These are phyloP conservation scores for Leccinum longicurvipes DNA, from an alignment of 768 basidiomycete species.

Conservation along the genomic window DNA sequence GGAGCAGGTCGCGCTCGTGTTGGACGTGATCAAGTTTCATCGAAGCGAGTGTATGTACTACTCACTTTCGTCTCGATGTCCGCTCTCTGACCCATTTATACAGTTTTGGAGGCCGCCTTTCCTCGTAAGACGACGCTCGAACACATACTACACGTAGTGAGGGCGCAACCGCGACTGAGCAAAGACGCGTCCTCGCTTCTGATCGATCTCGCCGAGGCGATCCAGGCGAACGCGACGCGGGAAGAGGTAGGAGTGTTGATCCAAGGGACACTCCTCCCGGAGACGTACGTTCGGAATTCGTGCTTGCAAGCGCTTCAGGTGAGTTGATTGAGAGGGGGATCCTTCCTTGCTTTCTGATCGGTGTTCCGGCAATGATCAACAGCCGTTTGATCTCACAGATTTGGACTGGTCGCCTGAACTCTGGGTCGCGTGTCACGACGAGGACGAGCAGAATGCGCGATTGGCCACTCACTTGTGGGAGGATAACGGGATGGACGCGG, in stretches of 20 bases:
- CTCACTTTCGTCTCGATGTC: slow-evolving; percentile 3
- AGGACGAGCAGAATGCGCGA: slow-evolving; percentile 82
- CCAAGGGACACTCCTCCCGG: slow-evolving; percentile 74
- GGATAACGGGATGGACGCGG: slow-evolving; percentile 89
- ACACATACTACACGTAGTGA: slow-evolving; percentile 68
- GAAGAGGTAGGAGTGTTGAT: slow-evolving; percentile 69
- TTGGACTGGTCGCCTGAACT: slow-evolving; percentile 88
- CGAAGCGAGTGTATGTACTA: slow-evolving; percentile 26
- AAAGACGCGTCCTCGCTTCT: slow-evolving; percentile 83
- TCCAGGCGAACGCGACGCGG: slow-evolving; percentile 57
- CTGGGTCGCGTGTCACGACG: slow-evolving; percentile 87
- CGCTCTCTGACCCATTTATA: not conserved
- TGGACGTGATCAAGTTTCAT: slow-evolving; percentile 40
- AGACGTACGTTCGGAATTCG: slow-evolving; percentile 82
- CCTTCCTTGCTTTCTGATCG: not conserved
- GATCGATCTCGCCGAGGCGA: slow-evolving; percentile 76
- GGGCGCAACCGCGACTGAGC: slow-evolving; percentile 72
- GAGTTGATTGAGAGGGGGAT: slow-evolving; percentile 5
- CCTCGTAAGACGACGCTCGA: slow-evolving; percentile 71
- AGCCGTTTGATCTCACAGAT: slow-evolving; percentile 95
- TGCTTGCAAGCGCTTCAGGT: slow-evolving; percentile 92
- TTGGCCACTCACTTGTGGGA: slow-evolving; percentile 87
- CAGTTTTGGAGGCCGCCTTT: slow-evolving; percentile 69
- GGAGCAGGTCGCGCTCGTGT: slow-evolving; percentile 72
- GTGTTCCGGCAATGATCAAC: not conserved